These are phyloP conservation scores for Malassezia globosa DNA, from an alignment of 1,284 basidiomycete genomes.

Conservation along the genomic window DNA sequence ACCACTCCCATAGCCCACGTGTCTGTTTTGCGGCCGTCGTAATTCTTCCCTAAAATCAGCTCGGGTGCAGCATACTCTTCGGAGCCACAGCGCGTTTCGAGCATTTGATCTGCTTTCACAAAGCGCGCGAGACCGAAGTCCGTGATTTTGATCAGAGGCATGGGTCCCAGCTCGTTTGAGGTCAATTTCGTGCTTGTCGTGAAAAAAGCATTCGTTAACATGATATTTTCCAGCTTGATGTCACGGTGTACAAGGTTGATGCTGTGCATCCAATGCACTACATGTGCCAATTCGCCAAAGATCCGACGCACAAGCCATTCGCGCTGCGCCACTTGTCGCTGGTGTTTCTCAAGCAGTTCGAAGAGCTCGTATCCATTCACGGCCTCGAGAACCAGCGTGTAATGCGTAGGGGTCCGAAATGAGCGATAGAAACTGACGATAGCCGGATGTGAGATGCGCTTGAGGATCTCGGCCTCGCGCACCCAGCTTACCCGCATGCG, in stretches of 20 bases:
- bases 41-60: constrained; percentile 63
- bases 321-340: constrained; percentile 51
- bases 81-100: constrained; percentile 77
- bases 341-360: constrained; percentile 58
- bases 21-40: constrained; percentile 78
- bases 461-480: constrained; percentile 73
- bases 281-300: constrained; percentile 67
- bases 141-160: constrained; percentile 69
- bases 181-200: constrained; percentile 10
- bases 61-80: constrained; percentile 87
- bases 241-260: constrained; percentile 80
- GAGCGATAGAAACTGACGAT: constrained; percentile 65
- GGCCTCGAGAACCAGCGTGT: constrained; percentile 70
- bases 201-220: constrained; percentile 33
- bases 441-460: constrained; percentile 73
- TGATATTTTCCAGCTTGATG: constrained; percentile 71
- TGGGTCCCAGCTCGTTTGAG: constrained; percentile 43
- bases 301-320: constrained; percentile 62
- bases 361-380: constrained; percentile 74
- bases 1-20: constrained; percentile 81
- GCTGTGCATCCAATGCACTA: constrained; percentile 78
- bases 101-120: constrained; percentile 61
- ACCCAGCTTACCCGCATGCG: constrained; percentile 71
- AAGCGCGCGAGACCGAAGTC: constrained; percentile 84
- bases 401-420: constrained; percentile 63